Base-by-base conservation (phyloP, 2,329 filamentous ascomycete species). In the Hirsutella rhossiliensis region DNA sequence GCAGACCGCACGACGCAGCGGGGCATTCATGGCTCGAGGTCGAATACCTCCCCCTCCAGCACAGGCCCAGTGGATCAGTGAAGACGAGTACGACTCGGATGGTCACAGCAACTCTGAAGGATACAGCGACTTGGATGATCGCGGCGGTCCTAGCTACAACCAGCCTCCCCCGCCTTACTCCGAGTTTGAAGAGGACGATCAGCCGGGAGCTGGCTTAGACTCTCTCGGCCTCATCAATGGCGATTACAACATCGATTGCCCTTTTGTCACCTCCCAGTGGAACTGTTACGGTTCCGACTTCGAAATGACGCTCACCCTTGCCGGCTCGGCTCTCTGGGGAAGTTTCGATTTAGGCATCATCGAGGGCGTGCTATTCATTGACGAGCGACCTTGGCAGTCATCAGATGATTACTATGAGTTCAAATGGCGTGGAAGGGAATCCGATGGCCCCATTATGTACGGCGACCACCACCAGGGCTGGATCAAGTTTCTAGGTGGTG, bases 161-260 rank as follows among this genome's bases (percentile, higher is more conserved):
- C 23, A 49, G 3, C 11, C 42, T 19, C 52, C 53, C 42, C 56
- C 50, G 4, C 50, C 51, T 20, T 53, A 52, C 41, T 48, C 46
- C 1, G 42, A 47, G 5, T 34, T 43, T 13, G 23, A 43, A 2
- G 18, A 9, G 11, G 43, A 42, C 3, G 29, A 20, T 4, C 31
- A 43, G 19, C 30, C 11, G 9, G 23, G 23, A 27, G 23, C 15
- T 27, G 40, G 13, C 18, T 54, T 61, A 1, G 32, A 34, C 3
- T 52, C 59, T 2, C 53, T 69, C 0, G 62, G 64, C 2, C 52
- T 64, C 3, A 50, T 75, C 13, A 72, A 71, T 41, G 70, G 72
- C 9, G 55, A 58, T 3, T 75, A 75, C 52, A 48, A 55, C 4
- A 52, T 74, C 13, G 38, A 46, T 11, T 63, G 56, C 40, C 43